Evolutionary conservation across 441 rosid species (phyloP).

Genomic region (Metrosideros polymorpha): DNA sequence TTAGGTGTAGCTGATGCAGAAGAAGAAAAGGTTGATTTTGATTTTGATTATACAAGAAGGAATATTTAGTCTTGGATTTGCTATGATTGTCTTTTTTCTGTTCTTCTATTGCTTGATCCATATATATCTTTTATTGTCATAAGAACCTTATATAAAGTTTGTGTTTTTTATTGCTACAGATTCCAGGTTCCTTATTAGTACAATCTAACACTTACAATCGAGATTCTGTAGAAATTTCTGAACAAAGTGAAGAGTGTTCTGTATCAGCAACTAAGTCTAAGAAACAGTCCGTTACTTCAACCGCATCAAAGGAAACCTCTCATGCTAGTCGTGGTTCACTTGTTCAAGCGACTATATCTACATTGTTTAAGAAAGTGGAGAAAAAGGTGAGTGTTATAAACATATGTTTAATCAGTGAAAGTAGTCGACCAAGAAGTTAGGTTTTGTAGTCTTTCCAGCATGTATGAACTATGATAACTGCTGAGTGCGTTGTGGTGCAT

Average conservation of each 20-base stretch:
- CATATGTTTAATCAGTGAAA: not conserved
- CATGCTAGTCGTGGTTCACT: slow-evolving; percentile 33
- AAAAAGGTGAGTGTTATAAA: slow-evolving; percentile 29
- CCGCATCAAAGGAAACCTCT: slow-evolving; percentile 23
- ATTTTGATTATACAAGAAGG: slow-evolving; percentile 8
- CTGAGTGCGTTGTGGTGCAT: not conserved
- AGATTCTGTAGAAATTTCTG: slow-evolving; percentile 9
- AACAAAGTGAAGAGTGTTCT: slow-evolving; percentile 14
- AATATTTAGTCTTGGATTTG: slow-evolving; percentile 3
- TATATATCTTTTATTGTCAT: not conserved
- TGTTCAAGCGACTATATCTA: slow-evolving; percentile 71
- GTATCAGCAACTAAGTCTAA: slow-evolving; percentile 16
- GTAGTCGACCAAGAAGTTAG: not conserved
- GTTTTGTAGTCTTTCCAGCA: not conserved
- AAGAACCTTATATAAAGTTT: not conserved
- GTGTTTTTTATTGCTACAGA: slow-evolving; percentile 9
- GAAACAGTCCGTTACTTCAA: slow-evolving; percentile 17
- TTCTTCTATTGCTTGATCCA: not conserved
- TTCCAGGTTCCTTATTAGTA: slow-evolving; percentile 8
- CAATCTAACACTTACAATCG: slow-evolving; percentile 12
- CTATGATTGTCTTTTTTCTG: slow-evolving; percentile 8
- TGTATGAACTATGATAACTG: not conserved
- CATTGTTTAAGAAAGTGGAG: slow-evolving; percentile 70
- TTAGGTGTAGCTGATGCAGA: slow-evolving; percentile 24
- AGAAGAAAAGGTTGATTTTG: slow-evolving; percentile 27